Evolutionary conservation across 116 monocot species (phyloP).

Genomic region (Iris pallida): DNA sequence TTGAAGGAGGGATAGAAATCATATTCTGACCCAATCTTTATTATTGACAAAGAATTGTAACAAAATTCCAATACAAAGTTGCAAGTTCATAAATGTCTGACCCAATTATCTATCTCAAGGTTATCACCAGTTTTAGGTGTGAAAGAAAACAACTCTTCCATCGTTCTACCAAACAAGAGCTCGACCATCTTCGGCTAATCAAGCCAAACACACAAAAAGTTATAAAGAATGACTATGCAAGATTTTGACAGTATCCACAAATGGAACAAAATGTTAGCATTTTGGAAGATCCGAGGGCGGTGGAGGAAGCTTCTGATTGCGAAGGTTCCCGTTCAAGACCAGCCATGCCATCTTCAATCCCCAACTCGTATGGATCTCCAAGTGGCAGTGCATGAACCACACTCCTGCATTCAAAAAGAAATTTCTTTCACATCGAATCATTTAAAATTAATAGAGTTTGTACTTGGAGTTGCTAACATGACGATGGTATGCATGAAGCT

Average conservation of each 20-base stretch:
- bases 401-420: slow-evolving; percentile 16
- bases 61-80: too few species aligned
- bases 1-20: too few species aligned
- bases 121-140: background rate
- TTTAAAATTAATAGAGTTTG: too few species aligned
- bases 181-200: background rate
- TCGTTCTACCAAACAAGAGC: background rate
- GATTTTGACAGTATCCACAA: too few species aligned
- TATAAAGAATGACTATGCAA: too few species aligned
- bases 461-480: too few species aligned
- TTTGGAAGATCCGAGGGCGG: slow-evolving; percentile 48
- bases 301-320: slow-evolving; percentile 41
- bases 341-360: slow-evolving; percentile 49
- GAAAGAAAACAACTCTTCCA: background rate
- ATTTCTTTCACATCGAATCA: too few species aligned
- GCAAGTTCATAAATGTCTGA: too few species aligned
- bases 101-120: too few species aligned
- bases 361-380: slow-evolving; percentile 53
- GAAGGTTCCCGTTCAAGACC: slow-evolving; percentile 29
- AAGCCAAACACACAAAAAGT: too few species aligned
- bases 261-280: slow-evolving; percentile 15
- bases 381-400: slow-evolving; percentile 56
- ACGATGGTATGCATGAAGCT: background rate
- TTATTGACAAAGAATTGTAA: too few species aligned
- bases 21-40: too few species aligned